Conservation (phyloP, 371 early-diverging fungal species). For the Mucor racemosus region DNA sequence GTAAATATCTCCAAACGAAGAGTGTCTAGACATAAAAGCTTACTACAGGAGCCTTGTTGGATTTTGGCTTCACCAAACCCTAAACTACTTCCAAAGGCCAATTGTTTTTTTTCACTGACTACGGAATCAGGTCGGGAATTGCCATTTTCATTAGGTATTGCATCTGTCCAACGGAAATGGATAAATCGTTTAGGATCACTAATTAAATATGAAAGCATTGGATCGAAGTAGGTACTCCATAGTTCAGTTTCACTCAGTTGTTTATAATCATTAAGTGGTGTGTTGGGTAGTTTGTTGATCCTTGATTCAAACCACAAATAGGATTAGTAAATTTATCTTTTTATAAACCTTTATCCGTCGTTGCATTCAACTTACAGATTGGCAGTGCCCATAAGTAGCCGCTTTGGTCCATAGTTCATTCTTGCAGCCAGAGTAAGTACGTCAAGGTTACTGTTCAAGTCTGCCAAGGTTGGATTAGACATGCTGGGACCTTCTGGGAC, state of each 20-base stretch:
- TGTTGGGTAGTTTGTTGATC: constrained; percentile 11
- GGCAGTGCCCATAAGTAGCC: constrained; percentile 12
- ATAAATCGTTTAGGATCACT: constrained; percentile 29
- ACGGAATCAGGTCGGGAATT: constrained; percentile 35
- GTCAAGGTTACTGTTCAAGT: constrained; percentile 14
- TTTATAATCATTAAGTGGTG: constrained; percentile 11
- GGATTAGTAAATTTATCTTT: constrained; percentile 12
- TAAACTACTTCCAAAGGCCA: constrained; percentile 22
- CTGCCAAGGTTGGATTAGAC: no score
- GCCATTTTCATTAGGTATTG: constrained; percentile 30
- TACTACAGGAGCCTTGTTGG: constrained; percentile 16
- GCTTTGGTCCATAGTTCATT: constrained; percentile 23
- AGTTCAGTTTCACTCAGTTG: constrained; percentile 22
- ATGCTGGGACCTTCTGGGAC: no score
- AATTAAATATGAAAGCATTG: constrained; percentile 16
- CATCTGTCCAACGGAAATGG: constrained; percentile 36
- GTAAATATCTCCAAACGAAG: constrained; percentile 32
- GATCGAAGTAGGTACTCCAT: constrained; percentile 34
- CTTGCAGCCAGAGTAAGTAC: constrained; percentile 23
- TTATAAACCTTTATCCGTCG: constrained; percentile 16
- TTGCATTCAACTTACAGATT: constrained; percentile 15
- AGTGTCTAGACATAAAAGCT: constrained; percentile 21
- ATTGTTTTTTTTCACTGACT: constrained; percentile 28
- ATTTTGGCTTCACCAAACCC: constrained; percentile 23
- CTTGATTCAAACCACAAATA: constrained; percentile 7